Evolutionary conservation across 768 basidiomycete species (phyloP), one percentile per base, ranked within the genome.

Genomic region (Amanita polypyramis): DNA sequence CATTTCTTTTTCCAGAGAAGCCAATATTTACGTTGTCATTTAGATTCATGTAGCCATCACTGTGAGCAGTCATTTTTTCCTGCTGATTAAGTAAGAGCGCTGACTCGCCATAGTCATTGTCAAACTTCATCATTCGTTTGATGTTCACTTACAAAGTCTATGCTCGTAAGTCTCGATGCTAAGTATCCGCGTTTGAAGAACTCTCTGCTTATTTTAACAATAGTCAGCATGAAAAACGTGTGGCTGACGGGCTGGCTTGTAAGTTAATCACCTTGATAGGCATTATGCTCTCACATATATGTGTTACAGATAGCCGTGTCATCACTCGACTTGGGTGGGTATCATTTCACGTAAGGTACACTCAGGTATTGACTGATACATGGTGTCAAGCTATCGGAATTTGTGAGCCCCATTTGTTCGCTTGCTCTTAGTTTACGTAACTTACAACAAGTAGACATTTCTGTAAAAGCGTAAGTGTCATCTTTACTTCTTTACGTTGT

Each of bases 21-120:
- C 35, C 3, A 36, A 36, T 2, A 19, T 49, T 47, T 15, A 20
- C 47, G 6, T 36, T 4, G 19, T 14, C 43, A 34, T 47, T 17
- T 38, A 80, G 78, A 60, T 74, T n/a, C 76, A 79, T 58, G 75
- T 77, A 3, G 60, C 70, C 0, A 63, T 72, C 5, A 82, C 78
- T 6, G 77, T 78, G 51, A 62, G 73, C 54, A 43, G 25, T 23
- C 12, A 47, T 25, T 35, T n/a, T 9, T 11, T 41, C 11, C 5
- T 27, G 7, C 47, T n/a, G 34, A 4, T 35, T 34, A 15, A 17
- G 10, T 40, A 12, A n/a, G 10, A 3, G 17, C 25, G 40, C 21
- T 45, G 3, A 38, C n/a, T 41, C 29, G 47, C 9, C 19, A 19
- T 46, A 80, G 78, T 65, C 70, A 0, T 43, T 74, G 34, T 70